Evolutionary conservation across 208 protist species (phyloP).

Genomic region (Trypanosoma mega): DNA sequence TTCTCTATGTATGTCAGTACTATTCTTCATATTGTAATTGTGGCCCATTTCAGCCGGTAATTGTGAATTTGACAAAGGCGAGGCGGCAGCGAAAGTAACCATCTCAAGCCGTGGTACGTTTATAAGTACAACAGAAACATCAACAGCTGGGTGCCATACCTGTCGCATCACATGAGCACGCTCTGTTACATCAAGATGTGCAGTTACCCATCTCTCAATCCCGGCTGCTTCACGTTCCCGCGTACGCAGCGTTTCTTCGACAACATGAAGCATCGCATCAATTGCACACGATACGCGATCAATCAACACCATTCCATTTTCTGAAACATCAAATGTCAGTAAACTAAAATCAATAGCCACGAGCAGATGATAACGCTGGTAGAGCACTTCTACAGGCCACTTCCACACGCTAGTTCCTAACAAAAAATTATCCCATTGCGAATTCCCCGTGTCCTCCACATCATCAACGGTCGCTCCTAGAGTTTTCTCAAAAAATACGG

Average conservation of each 20-base stretch:
- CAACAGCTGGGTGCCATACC: constrained; percentile 69
- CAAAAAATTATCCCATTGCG: constrained; percentile 62
- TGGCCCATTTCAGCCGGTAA: no score
- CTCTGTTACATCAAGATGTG: constrained; percentile 36
- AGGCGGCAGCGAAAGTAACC: neutral
- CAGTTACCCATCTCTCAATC: constrained; percentile 48
- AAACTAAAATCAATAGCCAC: constrained; percentile 76
- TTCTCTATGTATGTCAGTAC: no score
- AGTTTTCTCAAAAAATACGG: constrained; percentile 25
- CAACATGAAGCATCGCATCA: constrained; percentile 55
- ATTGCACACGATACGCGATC: constrained; percentile 74
- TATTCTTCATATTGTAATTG: no score
- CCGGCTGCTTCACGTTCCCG: constrained; percentile 47
- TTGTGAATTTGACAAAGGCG: no score
- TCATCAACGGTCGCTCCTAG: constrained; percentile 26
- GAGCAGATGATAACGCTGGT: constrained; percentile 79
- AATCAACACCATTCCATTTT: constrained; percentile 67
- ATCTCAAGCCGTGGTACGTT: constrained; percentile 51
- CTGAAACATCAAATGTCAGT: constrained; percentile 64
- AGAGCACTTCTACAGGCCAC: constrained; percentile 81
- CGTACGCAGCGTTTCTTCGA: constrained; percentile 57
- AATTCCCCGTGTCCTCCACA: constrained; percentile 42
- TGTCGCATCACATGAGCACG: constrained; percentile 42
- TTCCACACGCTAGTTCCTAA: constrained; percentile 58
- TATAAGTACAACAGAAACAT: constrained; percentile 70